Evolutionary conservation across 371 early-diverging fungal species (phyloP), one percentile per base, ranked within the genome.

Genomic region (Smittium mucronatum): DNA sequence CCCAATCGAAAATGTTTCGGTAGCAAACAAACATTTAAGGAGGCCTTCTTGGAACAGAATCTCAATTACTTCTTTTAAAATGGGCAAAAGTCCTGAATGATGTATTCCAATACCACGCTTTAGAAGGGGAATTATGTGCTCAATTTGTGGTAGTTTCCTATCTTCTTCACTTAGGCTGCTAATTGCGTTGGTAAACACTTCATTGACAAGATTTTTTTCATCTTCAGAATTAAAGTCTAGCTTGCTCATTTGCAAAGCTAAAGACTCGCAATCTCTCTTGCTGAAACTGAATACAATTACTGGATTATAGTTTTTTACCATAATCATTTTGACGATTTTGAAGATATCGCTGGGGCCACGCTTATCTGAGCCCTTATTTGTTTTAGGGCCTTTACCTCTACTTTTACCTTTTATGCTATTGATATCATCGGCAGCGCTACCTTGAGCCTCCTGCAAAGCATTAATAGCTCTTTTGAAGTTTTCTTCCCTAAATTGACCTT

Each of bases 1-100:
- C 60, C 99, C 99, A 76, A 99, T 99, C 2, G 99, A 97, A 83
- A 99, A 99, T 0, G 99, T 99, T 78, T 99, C 99, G 0, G 99
- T 99, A 36, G 99, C 99, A 88, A 99, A 99, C 36, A 99, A 82
- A 21, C 98, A 95, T 82, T 99, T 99, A 36, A 99, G 75, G 63
- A 99, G 80, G 47, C 94, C 94, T 82, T 99, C 99, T 78, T 98
- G 98, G 86, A 99, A 99, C 33, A 99, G 84, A 70, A 99, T 94
- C 82, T 99, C 99, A 36, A 99, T 97, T 15, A 98, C 93, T 82
- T 99, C 99, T 80, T 99, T 99, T 71, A 99, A 83, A 59, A 99
- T 95, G 0, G 99, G 99, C 66, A 99, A 82, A 35, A 99, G 81
- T 57, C 99, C 99, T 74, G 97, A 95, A 80, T 99, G 99, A 84